A percentile compares a stretch with the other conserved stretches of the same genome.
phyloP scores from a whole-genome alignment of 768 basidiomycete genomes.

The Trametes sanguinea region DNA sequence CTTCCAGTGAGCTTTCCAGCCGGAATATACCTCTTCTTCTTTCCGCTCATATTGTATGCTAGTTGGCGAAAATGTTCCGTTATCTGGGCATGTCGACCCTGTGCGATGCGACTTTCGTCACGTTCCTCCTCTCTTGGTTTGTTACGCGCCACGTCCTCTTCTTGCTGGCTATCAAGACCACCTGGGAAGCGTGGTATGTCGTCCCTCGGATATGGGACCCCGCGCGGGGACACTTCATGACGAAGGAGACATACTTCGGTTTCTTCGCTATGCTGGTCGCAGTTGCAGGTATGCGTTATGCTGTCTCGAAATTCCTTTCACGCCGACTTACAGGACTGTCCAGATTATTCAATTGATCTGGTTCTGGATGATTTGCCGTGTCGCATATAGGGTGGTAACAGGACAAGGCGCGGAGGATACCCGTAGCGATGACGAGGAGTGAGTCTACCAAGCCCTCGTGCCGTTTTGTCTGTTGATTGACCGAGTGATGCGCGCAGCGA shows the following conservation, averaged over 20 bases:
- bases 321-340: conserved; percentile 12
- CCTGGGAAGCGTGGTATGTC: conserved; percentile 51
- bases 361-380: conserved; percentile 82
- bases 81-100: conserved; percentile 68
- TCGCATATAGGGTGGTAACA: conserved; percentile 79
- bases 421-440: conserved; percentile 85
- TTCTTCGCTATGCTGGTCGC: conserved; percentile 60
- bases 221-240: conserved; percentile 56
- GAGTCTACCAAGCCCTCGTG: conserved; percentile 23
- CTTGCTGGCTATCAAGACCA: conserved; percentile 64
- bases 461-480: background rate
- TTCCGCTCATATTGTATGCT: background rate
- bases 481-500: conserved; percentile 17
- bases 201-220: conserved; percentile 63
- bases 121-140: conserved; percentile 90
- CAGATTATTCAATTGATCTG: conserved; percentile 79
- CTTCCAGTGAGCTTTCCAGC: conserved; percentile 85
- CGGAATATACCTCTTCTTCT: conserved; percentile 90
- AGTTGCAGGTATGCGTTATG: conserved; percentile 55
- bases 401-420: conserved; percentile 80
- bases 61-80: conserved; percentile 93
- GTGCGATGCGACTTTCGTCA: conserved; percentile 75
- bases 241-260: conserved; percentile 40
- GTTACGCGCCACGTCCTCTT: conserved; percentile 87
- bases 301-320: background rate